Evolutionary conservation across 768 basidiomycete genomes (phyloP).

Genomic region (Paxillus involutus): DNA sequence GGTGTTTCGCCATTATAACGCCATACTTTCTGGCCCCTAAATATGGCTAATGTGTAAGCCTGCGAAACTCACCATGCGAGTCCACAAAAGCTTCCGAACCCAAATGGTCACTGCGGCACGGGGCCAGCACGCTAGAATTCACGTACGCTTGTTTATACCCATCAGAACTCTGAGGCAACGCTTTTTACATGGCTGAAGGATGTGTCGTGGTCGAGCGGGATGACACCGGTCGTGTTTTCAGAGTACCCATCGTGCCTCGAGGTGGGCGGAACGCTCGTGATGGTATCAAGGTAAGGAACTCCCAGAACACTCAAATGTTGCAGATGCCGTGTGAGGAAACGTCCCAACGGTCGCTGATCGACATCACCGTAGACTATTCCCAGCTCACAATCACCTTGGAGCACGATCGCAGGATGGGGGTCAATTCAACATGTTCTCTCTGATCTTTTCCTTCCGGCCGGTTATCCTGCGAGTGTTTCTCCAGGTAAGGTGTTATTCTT

Average conservation of each 20-base stretch:
- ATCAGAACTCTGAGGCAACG: background rate
- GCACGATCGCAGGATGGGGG: background rate
- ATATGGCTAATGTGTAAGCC: background rate
- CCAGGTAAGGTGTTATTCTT: constrained; percentile 39
- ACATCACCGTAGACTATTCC: background rate
- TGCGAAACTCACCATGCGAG: constrained; percentile 3
- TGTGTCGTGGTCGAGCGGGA: constrained; percentile 20
- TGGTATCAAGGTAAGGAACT: constrained; percentile 16
- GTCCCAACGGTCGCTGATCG: constrained; percentile 5
- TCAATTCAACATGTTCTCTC: constrained; percentile 17
- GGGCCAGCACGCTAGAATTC: no score
- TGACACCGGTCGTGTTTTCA: constrained; percentile 18
- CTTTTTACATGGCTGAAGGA: background rate
- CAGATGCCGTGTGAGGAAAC: background rate
- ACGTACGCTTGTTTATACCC: background rate
- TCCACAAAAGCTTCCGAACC: no score
- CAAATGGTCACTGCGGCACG: no score
- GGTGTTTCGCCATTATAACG: constrained; percentile 17
- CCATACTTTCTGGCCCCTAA: constrained; percentile 12
- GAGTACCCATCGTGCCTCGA: constrained; percentile 10
- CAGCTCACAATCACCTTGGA: background rate
- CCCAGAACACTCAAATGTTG: background rate
- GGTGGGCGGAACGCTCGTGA: background rate
- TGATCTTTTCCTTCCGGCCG: constrained; percentile 57
- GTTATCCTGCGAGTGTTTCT: constrained; percentile 61